These are phyloP conservation scores for Fusarium sororula DNA, from an alignment of 2,329 filamentous ascomycete species.

Conservation along the genomic window DNA sequence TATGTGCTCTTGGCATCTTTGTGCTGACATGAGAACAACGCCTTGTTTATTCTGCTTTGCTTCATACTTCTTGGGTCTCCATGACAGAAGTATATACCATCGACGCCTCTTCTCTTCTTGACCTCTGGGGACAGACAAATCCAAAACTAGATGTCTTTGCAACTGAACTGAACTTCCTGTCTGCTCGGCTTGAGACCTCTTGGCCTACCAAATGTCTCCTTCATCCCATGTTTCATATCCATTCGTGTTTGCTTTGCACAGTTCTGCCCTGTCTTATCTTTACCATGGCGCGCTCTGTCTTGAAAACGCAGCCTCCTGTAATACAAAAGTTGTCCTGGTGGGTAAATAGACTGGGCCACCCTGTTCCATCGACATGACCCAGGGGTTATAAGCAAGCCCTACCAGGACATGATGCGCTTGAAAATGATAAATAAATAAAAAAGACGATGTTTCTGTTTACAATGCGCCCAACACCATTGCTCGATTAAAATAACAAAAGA, in stretches of 20 bases:
- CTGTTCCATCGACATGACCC: slow-evolving; percentile 13
- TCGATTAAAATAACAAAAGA: slow-evolving; percentile 43
- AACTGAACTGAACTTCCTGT: neutral
- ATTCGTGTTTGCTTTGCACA: slow-evolving; percentile 15
- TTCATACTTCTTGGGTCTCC: neutral
- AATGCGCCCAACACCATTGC: slow-evolving; percentile 48
- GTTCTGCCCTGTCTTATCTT: neutral
- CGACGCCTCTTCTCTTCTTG: neutral
- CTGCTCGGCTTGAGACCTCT: neutral
- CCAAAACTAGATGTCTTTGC: neutral
- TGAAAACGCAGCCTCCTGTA: slow-evolving; percentile 30
- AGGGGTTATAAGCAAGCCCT: slow-evolving; percentile 18
- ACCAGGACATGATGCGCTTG: slow-evolving; percentile 21
- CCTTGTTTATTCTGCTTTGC: slow-evolving; percentile 22
- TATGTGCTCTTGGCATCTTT: neutral
- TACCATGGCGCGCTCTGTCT: slow-evolving; percentile 10
- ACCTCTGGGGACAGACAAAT: neutral
- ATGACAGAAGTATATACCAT: slow-evolving; percentile 6
- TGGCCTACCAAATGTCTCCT: neutral
- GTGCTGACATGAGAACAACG: slow-evolving; percentile 14
- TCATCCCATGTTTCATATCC: slow-evolving; percentile 17
- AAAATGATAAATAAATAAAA: slow-evolving; percentile 6
- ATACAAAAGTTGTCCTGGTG: neutral
- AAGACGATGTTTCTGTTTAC: slow-evolving; percentile 34
- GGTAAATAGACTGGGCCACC: slow-evolving; percentile 23